Conservation (phyloP, 192 early-diverging fungal species). For the Thoreauomyces humboldtii region DNA sequence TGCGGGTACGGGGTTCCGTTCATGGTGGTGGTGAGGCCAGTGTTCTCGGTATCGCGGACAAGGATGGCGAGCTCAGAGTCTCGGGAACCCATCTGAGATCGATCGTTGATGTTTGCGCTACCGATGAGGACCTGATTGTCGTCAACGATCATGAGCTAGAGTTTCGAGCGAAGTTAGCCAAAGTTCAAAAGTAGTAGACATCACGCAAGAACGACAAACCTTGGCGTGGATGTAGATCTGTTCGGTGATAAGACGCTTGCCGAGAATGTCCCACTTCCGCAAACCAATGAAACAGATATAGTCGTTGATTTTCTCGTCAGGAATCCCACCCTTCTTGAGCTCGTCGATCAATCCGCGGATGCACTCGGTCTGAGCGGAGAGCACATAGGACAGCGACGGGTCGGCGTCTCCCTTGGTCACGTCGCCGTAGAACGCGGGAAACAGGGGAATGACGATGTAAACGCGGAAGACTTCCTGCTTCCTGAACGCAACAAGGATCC, state of each 20-base stretch:
- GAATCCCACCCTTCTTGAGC: slow-evolving; percentile 20
- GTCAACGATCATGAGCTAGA: slow-evolving; percentile 82
- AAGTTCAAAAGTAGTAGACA: slow-evolving; percentile 10
- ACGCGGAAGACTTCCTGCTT: slow-evolving; percentile 68
- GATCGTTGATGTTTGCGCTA: slow-evolving; percentile 89
- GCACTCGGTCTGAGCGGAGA: slow-evolving; percentile 25
- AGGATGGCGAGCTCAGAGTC: slow-evolving; percentile 88
- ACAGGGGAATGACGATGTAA: slow-evolving; percentile 77
- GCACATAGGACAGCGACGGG: slow-evolving; percentile 50
- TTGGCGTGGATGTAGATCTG: slow-evolving; percentile 81
- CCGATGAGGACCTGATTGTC: slow-evolving; percentile 80
- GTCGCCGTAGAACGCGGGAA: slow-evolving; percentile 83
- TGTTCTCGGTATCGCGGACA: slow-evolving; percentile 71
- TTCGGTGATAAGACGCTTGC: slow-evolving; percentile 63
- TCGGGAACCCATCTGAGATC: slow-evolving; percentile 80
- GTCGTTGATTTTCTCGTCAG: slow-evolving; percentile 5
- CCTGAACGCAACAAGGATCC: slow-evolving; percentile 71
- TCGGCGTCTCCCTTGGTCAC: slow-evolving; percentile 69
- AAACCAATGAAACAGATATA: slow-evolving; percentile 58
- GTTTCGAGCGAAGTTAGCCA: too few species aligned
- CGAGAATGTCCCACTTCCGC: slow-evolving; percentile 67
- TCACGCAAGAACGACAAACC: not conserved
- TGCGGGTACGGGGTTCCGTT: slow-evolving; percentile 66
- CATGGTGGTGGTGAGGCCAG: slow-evolving; percentile 69
- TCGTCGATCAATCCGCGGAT: slow-evolving; percentile 12